Conservation (phyloP, 2,329 filamentous ascomycete genomes). For the Phialemonium atrogriseum region DNA sequence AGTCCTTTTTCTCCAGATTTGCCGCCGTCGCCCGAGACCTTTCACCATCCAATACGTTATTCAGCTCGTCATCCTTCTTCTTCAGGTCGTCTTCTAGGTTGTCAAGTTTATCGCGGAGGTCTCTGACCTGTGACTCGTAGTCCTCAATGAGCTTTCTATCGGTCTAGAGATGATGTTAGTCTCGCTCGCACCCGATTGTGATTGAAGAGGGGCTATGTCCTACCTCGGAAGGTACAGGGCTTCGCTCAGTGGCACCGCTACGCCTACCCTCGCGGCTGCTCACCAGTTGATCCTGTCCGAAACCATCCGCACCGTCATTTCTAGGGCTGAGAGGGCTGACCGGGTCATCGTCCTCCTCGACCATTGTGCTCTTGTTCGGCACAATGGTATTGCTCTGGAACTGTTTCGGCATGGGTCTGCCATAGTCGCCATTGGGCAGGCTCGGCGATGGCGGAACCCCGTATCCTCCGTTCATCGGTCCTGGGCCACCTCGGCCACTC, state of each 20-base stretch:
- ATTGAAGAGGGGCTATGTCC: background rate
- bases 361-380: slow-evolving; percentile 94
- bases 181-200: background rate
- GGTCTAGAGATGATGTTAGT: slow-evolving; percentile 25
- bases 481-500: slow-evolving; percentile 24
- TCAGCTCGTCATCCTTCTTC: slow-evolving; percentile 57
- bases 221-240: slow-evolving; percentile 30
- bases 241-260: slow-evolving; percentile 17
- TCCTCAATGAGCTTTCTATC: slow-evolving; percentile 69
- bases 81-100: slow-evolving; percentile 61
- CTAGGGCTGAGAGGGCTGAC: slow-evolving; percentile 36
- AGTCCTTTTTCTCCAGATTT: slow-evolving; percentile 61
- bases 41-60: slow-evolving; percentile 48
- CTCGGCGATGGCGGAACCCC: slow-evolving; percentile 51
- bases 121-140: slow-evolving; percentile 69
- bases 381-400: slow-evolving; percentile 95
- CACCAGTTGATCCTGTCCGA: slow-evolving; percentile 6
- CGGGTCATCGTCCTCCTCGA: slow-evolving; percentile 81
- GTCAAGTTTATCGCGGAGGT: slow-evolving; percentile 66
- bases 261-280: slow-evolving; percentile 14
- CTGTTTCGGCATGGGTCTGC: slow-evolving; percentile 75
- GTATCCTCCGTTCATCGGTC: slow-evolving; percentile 14
- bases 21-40: slow-evolving; percentile 41
- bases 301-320: slow-evolving; percentile 40
- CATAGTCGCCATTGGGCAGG: slow-evolving; percentile 54